Percentiles rank a stretch among this genome's conserved stretches.
Conservation (phyloP, 2,329 filamentous ascomycete species). For the Akanthomyces lecanii region DNA sequence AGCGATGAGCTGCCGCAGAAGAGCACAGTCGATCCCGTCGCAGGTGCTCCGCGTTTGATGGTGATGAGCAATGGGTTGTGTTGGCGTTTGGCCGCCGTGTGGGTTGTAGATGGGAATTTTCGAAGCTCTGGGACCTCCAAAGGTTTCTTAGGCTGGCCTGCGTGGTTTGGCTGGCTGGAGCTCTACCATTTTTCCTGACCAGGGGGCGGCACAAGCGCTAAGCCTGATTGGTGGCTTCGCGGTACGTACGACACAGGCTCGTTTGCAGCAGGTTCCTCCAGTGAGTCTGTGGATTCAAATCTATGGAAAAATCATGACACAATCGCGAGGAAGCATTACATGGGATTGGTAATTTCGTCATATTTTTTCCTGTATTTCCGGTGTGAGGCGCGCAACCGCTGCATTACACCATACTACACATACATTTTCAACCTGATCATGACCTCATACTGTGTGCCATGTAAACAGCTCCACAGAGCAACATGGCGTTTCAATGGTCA, state of each 20-base stretch:
- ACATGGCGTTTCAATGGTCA: background rate
- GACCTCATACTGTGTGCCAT: background rate
- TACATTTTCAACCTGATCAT: background rate
- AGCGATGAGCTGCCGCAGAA: background rate
- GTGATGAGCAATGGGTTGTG: slow-evolving; percentile 11
- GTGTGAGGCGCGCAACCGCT: background rate
- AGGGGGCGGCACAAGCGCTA: slow-evolving; percentile 8
- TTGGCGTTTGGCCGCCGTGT: slow-evolving; percentile 10
- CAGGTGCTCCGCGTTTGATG: background rate
- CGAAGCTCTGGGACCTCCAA: slow-evolving; percentile 10
- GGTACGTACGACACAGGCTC: background rate
- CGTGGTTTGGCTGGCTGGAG: slow-evolving; percentile 12
- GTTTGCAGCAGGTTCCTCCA: background rate
- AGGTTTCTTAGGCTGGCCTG: slow-evolving; percentile 13
- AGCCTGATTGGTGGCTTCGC: slow-evolving; percentile 8
- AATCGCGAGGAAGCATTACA: background rate
- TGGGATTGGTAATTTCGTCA: background rate
- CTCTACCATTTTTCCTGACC: slow-evolving; percentile 16
- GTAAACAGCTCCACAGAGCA: background rate
- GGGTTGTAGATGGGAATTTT: slow-evolving; percentile 14
- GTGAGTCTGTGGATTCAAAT: background rate
- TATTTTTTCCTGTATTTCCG: background rate
- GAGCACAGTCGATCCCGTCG: background rate
- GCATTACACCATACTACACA: background rate
- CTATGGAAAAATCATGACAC: background rate